phyloP scores from a whole-genome alignment of 345 rosid species.

The Garcia nutans region DNA sequence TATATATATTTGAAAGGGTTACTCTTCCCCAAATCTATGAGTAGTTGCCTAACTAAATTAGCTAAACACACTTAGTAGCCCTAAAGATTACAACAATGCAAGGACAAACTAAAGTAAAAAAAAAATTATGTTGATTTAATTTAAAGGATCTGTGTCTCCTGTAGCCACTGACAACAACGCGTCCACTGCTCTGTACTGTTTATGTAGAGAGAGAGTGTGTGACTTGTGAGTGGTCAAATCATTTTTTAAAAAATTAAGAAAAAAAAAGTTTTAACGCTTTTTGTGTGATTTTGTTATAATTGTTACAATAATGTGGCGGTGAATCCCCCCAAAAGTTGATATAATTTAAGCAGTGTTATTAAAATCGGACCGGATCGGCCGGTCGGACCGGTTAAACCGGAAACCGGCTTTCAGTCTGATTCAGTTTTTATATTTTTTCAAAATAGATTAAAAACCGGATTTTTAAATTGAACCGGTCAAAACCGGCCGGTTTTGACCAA shows the following conservation, averaged over 20 bases:
- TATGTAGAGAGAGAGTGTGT: neutral
- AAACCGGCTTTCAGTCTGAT: too few relatives aligned
- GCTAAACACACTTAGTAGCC: constrained; percentile 7
- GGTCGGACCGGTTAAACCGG: too few relatives aligned
- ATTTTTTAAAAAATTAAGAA: neutral
- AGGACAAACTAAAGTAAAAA: constrained; percentile 28
- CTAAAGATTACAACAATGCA: constrained; percentile 13
- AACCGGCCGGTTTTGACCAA: too few relatives aligned
- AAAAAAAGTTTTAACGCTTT: constrained; percentile 1
- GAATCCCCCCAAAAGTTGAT: neutral
- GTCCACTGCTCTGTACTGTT: constrained; percentile 31
- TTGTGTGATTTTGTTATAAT: constrained; percentile 10
- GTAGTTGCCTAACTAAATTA: constrained; percentile 17
- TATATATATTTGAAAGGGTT: constrained; percentile 7
- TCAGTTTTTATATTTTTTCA: too few relatives aligned
- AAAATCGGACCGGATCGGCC: too few relatives aligned
- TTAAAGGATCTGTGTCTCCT: constrained; percentile 46
- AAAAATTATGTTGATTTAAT: neutral
- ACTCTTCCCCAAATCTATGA: neutral
- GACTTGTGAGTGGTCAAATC: constrained; percentile 45
- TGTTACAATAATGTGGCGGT: constrained; percentile 6
- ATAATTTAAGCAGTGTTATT: too few relatives aligned
- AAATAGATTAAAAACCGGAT: too few relatives aligned
- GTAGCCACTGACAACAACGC: constrained; percentile 49
- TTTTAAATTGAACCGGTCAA: too few relatives aligned